These are phyloP conservation scores for Rhodotorula sp. DNA, from an alignment of 1,284 basidiomycete species.

Conservation along the genomic window DNA sequence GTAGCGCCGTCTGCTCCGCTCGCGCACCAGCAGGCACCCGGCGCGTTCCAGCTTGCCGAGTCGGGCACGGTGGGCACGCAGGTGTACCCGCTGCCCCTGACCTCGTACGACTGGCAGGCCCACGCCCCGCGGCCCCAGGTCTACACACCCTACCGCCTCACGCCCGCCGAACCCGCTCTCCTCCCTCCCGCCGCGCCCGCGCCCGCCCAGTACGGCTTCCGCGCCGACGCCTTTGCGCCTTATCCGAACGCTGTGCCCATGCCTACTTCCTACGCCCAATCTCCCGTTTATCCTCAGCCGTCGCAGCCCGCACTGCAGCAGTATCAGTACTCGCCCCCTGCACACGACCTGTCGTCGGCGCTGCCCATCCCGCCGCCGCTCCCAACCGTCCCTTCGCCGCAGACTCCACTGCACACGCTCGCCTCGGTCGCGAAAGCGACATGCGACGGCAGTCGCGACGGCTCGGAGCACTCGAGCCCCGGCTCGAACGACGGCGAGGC, in stretches of 20 bases:
- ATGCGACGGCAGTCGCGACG: neutral
- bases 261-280: too few species aligned
- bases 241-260: neutral
- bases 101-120: constrained; percentile 1
- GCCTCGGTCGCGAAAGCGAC: neutral
- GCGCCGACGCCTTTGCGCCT: neutral
- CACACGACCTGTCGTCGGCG: neutral
- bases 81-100: neutral
- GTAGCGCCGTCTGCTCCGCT: too few species aligned
- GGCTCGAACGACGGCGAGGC: neutral
- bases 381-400: neutral
- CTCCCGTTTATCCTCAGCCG: neutral
- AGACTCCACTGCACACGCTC: neutral
- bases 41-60: too few species aligned
- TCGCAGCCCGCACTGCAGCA: neutral
- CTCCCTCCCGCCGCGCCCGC: neutral
- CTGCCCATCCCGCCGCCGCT: neutral
- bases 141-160: neutral
- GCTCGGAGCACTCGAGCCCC: neutral
- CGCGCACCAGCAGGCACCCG: too few species aligned
- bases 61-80: too few species aligned
- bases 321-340: neutral
- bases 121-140: neutral
- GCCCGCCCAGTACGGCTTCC: neutral
- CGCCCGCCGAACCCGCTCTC: neutral